Base-by-base conservation (phyloP, 2,329 filamentous ascomycete species). In the Nemania abortiva region DNA sequence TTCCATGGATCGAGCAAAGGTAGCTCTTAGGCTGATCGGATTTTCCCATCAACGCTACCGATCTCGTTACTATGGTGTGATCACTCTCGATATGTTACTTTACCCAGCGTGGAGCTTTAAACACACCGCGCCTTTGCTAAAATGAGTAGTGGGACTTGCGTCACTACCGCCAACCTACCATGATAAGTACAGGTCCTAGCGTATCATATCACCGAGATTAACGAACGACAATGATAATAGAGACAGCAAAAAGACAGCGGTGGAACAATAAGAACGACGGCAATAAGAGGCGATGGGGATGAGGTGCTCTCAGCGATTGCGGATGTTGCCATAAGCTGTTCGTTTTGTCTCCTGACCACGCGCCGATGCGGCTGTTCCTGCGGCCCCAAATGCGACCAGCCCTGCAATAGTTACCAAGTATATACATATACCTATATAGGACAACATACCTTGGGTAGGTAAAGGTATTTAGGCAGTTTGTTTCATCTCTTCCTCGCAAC, bases 301-400 rank as follows among this genome's bases (percentile, higher is more conserved):
- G 52, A 55, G 24, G 53, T 37, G 13, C 20, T 27, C 39, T 47
- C 39, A 52, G 45, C 22, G 29, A 53, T 47, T 39, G 54, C 29
- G 53, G 50, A 56, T 31, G 54, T 70, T 27, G 49, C 50, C 18
- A 55, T 63, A 47, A 60, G 53, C 53, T 57, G 68, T 63, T 54
- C 15, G 7, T 24, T 58, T 57, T 70, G 71, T 76, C 74, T 73
- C 73, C 74, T 75, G 74, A 75, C 73, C 71, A 66, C 55, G 60
- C 42, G 56, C 55, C 63, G 59, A 75, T 76, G 74, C 74, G 72
- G 70, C 68, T 72, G 67, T 67, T 56, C 68, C 73, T 75, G 74
- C 74, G 74, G 70, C 74, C 74, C 58, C 59, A 68, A 42, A 74
- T 76, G 74, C 74, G 72, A 67, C 74, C 74, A 62, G 63, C 70